These are phyloP conservation scores for Curvularia hawaiiensis DNA, from an alignment of 2,329 filamentous ascomycete species.

Conservation along the genomic window DNA sequence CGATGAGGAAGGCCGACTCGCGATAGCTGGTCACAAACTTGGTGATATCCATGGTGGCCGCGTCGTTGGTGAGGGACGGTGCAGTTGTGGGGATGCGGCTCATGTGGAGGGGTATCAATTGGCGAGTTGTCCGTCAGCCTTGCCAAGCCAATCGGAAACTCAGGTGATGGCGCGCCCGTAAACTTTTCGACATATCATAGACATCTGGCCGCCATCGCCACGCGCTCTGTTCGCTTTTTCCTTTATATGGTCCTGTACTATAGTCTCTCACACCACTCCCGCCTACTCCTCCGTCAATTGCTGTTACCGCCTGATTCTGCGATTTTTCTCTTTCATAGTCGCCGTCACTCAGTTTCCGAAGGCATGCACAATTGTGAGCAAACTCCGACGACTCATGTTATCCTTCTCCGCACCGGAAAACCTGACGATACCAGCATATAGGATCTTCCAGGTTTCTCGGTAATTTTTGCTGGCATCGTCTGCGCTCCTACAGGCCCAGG, in stretches of 20 bases:
- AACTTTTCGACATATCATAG: conserved; percentile 32
- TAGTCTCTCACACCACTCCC: conserved; percentile 3
- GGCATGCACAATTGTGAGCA: conserved; percentile 23
- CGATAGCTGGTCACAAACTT: conserved; percentile 78
- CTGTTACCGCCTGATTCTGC: background rate
- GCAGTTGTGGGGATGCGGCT: conserved; percentile 16
- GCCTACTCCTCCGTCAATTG: background rate
- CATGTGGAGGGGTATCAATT: conserved; percentile 28
- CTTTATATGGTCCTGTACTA: conserved; percentile 9
- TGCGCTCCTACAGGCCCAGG: conserved; percentile 32
- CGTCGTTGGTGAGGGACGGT: conserved; percentile 9
- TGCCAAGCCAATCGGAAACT: conserved; percentile 20
- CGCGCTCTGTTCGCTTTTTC: conserved; percentile 11
- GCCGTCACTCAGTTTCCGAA: conserved; percentile 18
- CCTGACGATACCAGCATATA: conserved; percentile 15
- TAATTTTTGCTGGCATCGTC: conserved; percentile 30
- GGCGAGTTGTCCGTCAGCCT: conserved; percentile 18
- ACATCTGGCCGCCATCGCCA: conserved; percentile 20
- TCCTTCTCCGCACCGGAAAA: background rate
- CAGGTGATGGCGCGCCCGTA: conserved; percentile 29
- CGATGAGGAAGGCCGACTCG: conserved; percentile 82
- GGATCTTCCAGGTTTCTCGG: conserved; percentile 14
- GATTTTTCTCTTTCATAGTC: conserved; percentile 7
- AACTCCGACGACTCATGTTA: conserved; percentile 16
- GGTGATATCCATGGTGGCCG: conserved; percentile 85